Base-by-base conservation (phyloP, 441 rosid species). In the Pelargonium fulgidum region DNA sequence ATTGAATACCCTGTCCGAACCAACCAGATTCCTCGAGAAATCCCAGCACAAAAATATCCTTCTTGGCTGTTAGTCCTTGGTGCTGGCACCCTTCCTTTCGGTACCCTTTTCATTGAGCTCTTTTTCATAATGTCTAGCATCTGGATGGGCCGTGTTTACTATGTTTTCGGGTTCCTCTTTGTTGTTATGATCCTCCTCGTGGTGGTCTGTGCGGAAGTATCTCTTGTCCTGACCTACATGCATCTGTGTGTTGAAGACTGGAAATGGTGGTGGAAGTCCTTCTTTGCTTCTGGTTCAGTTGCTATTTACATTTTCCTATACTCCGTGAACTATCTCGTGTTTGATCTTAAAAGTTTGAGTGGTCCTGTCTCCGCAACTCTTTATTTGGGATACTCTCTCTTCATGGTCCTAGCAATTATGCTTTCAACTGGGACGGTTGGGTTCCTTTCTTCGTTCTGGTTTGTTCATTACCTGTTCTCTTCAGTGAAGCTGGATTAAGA, bases 241-340 rank as follows among this genome's bases (percentile, higher is more conserved):
- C 91, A 89, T 77, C 85, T 89, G 7, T 88, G 92, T 41, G 93
- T 88, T 1, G 91, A 89, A 75, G 96, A 90, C 82, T 90, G 89
- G 85, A 85, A 84, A 70, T 90, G 96, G 96, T 88, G 96, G 93
- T 90, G 96, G 96, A 90, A 90, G 61, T 87, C 96, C 16, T 89
- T 89, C 85, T 87, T 89, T 71, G 92, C 92, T 4, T 89, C 96
- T 3, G 96, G 92, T 71, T 89, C 96, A 12, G 96, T 89, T 39
- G 91, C 96, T 12, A 81, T 87, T 67, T 89, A 87, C 82, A 87
- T 89, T 76, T 89, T 89, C 87, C 67, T 86, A 41, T 87, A 89
- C 80, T 85, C 95, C 71, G 68, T 85, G 11, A 89, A 89, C 72
- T 89, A 89, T 70, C 92, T 89, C 9, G 82, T 89, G 64, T 89